Evolutionary conservation across 2,329 filamentous ascomycete genomes (phyloP), one percentile per base, ranked within the genome.

Genomic region (Phaeomoniella chlamydospora): DNA sequence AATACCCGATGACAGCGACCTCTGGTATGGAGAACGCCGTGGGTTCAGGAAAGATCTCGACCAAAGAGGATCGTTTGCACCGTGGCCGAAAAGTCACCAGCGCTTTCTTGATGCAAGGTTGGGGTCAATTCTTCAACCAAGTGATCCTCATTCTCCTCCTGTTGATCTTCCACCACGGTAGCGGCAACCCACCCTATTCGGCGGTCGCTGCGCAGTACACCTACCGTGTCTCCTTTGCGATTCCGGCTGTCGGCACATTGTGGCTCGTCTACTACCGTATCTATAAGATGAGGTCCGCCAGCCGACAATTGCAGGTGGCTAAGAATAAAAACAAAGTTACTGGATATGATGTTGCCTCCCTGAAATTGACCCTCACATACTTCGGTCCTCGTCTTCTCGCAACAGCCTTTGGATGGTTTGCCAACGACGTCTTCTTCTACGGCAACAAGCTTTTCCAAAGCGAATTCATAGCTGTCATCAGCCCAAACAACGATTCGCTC

Each of bases 371-470:
- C 32, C 74, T 87, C 60, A 72, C 62, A 39, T 76, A 92, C 64
- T 96, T 94, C 47, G 85, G 86, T 33, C 80, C 81, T 36, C 85
- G 88, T 47, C 63, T 96, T 15, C 52, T 94, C 14, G 88, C 88
- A 34, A 94, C 88, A 14, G 77, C 87, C 9, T 82, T 82, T 38
- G 74, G 77, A 22, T 96, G 88, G 88, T 96, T 88, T 61, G 83
- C 79, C 64, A 96, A 96, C 59, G 88, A 96, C 53, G 80, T 96
- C 46, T 94, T 96, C 71, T 96, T 96, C 68, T 96, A 96, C 65
- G 88, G 88, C 49, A 94, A 94, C 78, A 94, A 94, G 71, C 78
- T 94, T 37, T 94, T 94, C 72, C 87, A 94, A 63, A 74, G 72
- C 43, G 74, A 88, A 54, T 94, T 94, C 63, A 94, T 94, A 61